phyloP scores from a whole-genome alignment of 1,139 yeast genomes.

The Maudiozyma humilis region DNA sequence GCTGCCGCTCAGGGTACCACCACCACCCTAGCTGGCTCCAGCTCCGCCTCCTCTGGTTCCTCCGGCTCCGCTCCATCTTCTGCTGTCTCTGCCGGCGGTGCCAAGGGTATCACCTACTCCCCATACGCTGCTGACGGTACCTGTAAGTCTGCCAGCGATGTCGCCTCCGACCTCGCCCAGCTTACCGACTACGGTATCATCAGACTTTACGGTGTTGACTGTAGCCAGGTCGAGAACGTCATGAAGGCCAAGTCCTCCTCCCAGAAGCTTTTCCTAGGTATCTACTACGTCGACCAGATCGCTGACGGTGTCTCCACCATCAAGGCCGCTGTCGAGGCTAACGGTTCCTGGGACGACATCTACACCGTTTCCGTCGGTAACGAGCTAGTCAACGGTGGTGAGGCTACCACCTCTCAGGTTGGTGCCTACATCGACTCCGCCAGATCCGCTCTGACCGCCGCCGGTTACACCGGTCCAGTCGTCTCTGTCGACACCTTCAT shows the following conservation, averaged over 20 bases:
- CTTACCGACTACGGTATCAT: slow-evolving; percentile 50
- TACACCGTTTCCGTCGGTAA: slow-evolving; percentile 73
- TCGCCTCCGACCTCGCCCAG: slow-evolving; percentile 50
- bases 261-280: slow-evolving; percentile 68
- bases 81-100: slow-evolving; percentile 33
- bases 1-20: slow-evolving; percentile 21
- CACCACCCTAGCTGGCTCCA: slow-evolving; percentile 33
- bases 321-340: slow-evolving; percentile 43
- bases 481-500: slow-evolving; percentile 75
- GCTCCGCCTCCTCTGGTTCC: slow-evolving; percentile 35
- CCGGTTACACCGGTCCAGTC: slow-evolving; percentile 60
- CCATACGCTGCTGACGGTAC: slow-evolving; percentile 66
- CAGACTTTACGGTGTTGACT: slow-evolving; percentile 79
- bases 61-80: slow-evolving; percentile 35
- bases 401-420: slow-evolving; percentile 51
- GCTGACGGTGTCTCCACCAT: slow-evolving; percentile 47
- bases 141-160: slow-evolving; percentile 57
- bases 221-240: slow-evolving; percentile 66
- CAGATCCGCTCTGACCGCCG: slow-evolving; percentile 50
- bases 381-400: slow-evolving; percentile 65
- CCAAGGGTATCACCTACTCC: slow-evolving; percentile 72
- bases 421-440: slow-evolving; percentile 47
- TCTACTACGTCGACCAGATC: slow-evolving; percentile 50
- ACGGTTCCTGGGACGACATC: slow-evolving; percentile 63
- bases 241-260: slow-evolving; percentile 49